Evolutionary conservation across 306 rosid species (phyloP).

Genomic region (Morella rubra): DNA sequence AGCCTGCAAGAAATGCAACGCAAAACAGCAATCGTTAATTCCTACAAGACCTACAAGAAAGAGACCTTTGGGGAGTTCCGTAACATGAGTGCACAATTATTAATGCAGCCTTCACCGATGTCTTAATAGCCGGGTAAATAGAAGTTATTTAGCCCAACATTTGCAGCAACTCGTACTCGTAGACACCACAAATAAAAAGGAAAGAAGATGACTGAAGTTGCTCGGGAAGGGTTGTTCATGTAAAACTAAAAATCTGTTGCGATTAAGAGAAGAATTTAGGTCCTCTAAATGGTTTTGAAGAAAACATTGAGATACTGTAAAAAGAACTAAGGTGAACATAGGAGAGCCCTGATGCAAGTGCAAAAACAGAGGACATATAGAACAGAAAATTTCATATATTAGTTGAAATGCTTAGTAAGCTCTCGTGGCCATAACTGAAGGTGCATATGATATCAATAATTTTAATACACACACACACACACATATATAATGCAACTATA

Average conservation of each 20-base stretch:
- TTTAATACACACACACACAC: too few relatives aligned
- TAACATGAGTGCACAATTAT: background rate
- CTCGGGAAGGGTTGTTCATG: background rate
- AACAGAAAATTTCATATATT: background rate
- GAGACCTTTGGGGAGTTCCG: background rate
- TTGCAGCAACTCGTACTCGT: background rate
- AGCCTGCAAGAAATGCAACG: background rate
- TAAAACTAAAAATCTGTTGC: background rate
- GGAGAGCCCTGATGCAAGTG: background rate
- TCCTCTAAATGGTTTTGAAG: background rate
- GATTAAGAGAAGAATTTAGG: too few relatives aligned
- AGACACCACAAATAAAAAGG: background rate
- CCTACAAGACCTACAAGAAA: background rate
- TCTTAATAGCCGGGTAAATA: background rate
- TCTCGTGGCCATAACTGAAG: background rate
- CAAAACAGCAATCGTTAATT: constrained; percentile 1
- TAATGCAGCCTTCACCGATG: background rate
- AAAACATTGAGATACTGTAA: background rate
- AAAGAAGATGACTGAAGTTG: background rate
- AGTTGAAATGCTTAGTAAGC: background rate
- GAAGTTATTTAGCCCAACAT: background rate
- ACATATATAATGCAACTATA: too few relatives aligned
- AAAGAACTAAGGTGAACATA: background rate
- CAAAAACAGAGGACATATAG: background rate
- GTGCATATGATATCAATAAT: too few relatives aligned